Base-by-base conservation (phyloP, 2,329 filamentous ascomycete species). In the Xylogone sp. region DNA sequence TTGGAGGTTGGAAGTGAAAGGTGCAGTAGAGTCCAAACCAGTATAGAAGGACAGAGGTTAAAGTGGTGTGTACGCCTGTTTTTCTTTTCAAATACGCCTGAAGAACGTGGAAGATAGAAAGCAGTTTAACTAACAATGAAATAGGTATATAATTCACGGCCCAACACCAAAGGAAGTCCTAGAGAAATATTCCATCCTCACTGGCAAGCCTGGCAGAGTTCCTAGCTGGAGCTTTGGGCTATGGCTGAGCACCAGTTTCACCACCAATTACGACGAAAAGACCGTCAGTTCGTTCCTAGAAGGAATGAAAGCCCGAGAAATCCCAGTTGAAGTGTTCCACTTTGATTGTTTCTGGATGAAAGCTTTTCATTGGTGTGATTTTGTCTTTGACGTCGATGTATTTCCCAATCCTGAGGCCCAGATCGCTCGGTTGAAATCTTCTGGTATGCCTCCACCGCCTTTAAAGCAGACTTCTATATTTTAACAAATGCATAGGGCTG, bases 201-300 rank as follows among this genome's bases (percentile, higher is more conserved):
- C 86, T 0, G 87, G 87, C 1, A 76, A 76, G 45, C 79, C 87
- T 0, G 78, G 76, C 31, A 76, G 77, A 50, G 79, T 88, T 2
- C 88, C 87, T 0, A 77, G 79, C 22, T 91, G 87, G 88, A 88
- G 84, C 56, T 90, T 84, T 56, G 87, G 87, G 1, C 74, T 90
- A 8, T 90, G 87, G 87, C 75, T 91, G 19, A 89, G 83, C 50
- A 92, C 87, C 13, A 86, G 75, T 24, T 84, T 84, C 63, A 83
- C 79, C 2, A 84, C 81, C 2, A 75, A 76, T 44, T 84, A 84
- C 61, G 77, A 80, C 47, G 80, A 83, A 62, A 65, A 73, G 46
- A 84, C 80, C 0, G 81, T 84, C 3, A 77, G 72, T 8, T 69
- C 71, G 16, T 83, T 84, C 61, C 70, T 84, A 6, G 77, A 82